Base-by-base conservation (phyloP, 2,329 filamentous ascomycete genomes). In the Rugonectria rugulosa region DNA sequence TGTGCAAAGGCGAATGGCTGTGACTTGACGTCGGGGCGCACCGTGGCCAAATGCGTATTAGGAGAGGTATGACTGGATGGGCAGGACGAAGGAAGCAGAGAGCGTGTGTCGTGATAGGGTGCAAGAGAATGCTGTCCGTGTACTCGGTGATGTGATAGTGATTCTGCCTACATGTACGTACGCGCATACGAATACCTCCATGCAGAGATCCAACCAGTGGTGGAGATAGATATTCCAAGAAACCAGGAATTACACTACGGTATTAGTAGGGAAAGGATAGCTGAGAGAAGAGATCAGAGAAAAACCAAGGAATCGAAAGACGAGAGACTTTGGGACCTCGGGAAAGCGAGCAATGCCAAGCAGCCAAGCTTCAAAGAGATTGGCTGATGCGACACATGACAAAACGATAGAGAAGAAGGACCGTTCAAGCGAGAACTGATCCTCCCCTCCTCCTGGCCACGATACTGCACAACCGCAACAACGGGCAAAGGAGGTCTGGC, bases 321-420 rank as follows among this genome's bases (percentile, higher is more conserved):
- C 17, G n/a, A 17, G 19, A 32, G 8, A 32, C n/a, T 41, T 21
- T 40, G n/a, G 20, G n/a, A n/a, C 29, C 26, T 44, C 24, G 34
- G 46, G 41, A 23, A 26, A 15, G 3, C 27, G 15, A 44, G 32
- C 23, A 50, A 29, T 49, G 50, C 50, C 50, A 53, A 53, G 50
- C 26, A 38, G 34, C 53, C 46, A 56, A 56, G 46, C 41, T 26
- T 11, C 8, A 15, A 34, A 41, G 40, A 56, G 53, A 56, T 56
- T 56, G 53, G 53, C 32, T 36, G 27, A 24, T 17, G 27, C 38
- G 34, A 29, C 34, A 21, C 44, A 46, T 46, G 46, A 51, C 34
- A 46, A 24, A 41, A 46, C 46, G 46, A 15, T 20, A 37, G 27
- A 32, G 17, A 31, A 48, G 31, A 40, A 41, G 29, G n/a, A n/a